A percentile compares a stretch with the other conserved stretches of the same genome.
phyloP scores from a whole-genome alignment of 805 yeast genomes.

The Teunomyces atbi region DNA sequence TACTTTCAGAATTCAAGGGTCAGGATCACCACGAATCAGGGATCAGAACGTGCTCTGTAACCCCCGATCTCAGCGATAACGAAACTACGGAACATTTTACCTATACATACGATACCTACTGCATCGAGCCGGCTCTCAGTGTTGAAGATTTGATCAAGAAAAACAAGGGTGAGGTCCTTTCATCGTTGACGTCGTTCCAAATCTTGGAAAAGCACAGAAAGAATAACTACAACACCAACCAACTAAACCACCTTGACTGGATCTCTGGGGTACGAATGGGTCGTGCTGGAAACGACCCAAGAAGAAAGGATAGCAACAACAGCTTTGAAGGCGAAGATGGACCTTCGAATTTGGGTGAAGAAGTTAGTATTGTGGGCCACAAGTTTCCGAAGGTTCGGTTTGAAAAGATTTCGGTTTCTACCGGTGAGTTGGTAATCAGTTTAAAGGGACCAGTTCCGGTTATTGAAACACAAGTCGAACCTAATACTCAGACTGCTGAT shows the following conservation, averaged over 20 bases:
- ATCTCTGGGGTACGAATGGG: conserved; percentile 88
- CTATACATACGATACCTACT: conserved; percentile 32
- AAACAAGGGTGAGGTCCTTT: conserved; percentile 32
- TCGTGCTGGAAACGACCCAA: conserved; percentile 41
- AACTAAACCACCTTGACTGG: conserved; percentile 79
- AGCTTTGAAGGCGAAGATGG: conserved; percentile 26
- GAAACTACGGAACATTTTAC: background rate
- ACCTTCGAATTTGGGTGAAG: conserved; percentile 80
- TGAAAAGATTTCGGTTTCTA: conserved; percentile 83
- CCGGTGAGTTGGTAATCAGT: conserved; percentile 77
- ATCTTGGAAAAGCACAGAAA: conserved; percentile 39
- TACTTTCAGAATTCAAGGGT: conserved; percentile 16
- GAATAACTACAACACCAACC: conserved; percentile 29
- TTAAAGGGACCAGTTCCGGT: conserved; percentile 56
- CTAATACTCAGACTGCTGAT: background rate
- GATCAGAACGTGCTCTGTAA: background rate
- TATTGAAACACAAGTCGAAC: background rate
- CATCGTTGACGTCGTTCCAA: conserved; percentile 36
- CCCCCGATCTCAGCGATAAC: background rate
- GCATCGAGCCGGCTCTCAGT: conserved; percentile 35
- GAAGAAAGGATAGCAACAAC: conserved; percentile 17
- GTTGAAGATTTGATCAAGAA: conserved; percentile 31
- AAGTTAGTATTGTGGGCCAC: conserved; percentile 82
- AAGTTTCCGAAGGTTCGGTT: conserved; percentile 84
- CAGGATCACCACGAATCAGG: background rate